phyloP scores from a whole-genome alignment of 345 rosid genomes.

The Bruguiera gymnorhiza region DNA sequence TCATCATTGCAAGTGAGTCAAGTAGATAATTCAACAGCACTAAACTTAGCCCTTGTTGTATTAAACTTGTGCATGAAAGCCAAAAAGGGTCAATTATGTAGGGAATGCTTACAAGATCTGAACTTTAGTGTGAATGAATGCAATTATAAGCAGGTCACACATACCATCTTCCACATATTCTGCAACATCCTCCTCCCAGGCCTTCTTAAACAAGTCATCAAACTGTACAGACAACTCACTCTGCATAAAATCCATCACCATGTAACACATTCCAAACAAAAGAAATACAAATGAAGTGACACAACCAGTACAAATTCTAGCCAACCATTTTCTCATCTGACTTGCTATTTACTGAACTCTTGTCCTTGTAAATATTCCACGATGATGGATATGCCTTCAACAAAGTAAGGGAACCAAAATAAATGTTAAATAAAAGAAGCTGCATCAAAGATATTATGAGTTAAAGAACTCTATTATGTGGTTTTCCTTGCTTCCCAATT shows the following conservation, averaged over 20 bases:
- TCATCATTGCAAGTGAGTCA: too few species aligned
- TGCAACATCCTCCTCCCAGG: constrained; percentile 79
- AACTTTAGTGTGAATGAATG: background rate
- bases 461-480: background rate
- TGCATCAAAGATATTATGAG: background rate
- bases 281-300: constrained; percentile 4
- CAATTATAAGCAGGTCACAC: constrained; percentile 12
- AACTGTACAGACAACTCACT: constrained; percentile 76
- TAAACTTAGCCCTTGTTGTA: too few species aligned
- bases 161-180: constrained; percentile 59
- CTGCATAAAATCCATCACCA: constrained; percentile 41
- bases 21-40: too few species aligned
- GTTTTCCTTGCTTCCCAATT: background rate
- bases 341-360: constrained; percentile 28
- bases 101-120: background rate
- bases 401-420: constrained; percentile 18
- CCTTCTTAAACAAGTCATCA: constrained; percentile 81
- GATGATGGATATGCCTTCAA: constrained; percentile 59
- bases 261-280: background rate
- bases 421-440: background rate
- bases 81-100: too few species aligned
- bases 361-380: constrained; percentile 74
- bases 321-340: constrained; percentile 68
- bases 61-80: too few species aligned
- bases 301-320: constrained; percentile 14